A percentile compares a stretch with the other conserved stretches of the same genome.
These are phyloP conservation scores for Favolaschia claudopus DNA, from an alignment of 768 basidiomycete genomes.

Conservation along the genomic window DNA sequence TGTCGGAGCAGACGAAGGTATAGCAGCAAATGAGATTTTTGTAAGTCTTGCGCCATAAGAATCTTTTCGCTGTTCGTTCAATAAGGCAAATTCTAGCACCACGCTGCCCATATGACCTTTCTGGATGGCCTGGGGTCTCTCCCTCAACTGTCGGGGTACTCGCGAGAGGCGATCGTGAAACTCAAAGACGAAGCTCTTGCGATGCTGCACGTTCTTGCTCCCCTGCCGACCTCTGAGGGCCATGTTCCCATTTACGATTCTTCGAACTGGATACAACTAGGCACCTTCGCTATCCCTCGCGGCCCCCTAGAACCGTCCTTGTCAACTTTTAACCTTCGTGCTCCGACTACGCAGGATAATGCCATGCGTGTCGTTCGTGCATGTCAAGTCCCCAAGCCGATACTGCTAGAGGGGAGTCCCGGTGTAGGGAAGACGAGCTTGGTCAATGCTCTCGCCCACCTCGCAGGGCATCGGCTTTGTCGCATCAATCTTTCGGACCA, in stretches of 20 bases:
- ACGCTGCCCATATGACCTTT: slow-evolving; percentile 92
- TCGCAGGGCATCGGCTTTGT: slow-evolving; percentile 79
- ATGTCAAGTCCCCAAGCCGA: slow-evolving; percentile 88
- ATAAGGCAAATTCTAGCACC: slow-evolving; percentile 63
- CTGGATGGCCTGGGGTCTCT: slow-evolving; percentile 88
- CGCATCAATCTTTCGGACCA: slow-evolving; percentile 99
- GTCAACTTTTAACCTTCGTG: slow-evolving; percentile 78
- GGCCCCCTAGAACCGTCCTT: slow-evolving; percentile 52
- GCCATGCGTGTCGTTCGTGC: slow-evolving; percentile 89
- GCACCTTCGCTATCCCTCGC: slow-evolving; percentile 73
- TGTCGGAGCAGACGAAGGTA: slow-evolving; percentile 34
- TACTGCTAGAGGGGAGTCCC: slow-evolving; percentile 95
- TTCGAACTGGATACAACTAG: slow-evolving; percentile 59
- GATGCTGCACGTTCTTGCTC: slow-evolving; percentile 65
- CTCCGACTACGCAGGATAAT: slow-evolving; percentile 90
- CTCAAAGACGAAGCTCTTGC: slow-evolving; percentile 65
- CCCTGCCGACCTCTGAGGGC: slow-evolving; percentile 44
- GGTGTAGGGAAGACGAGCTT: slow-evolving; percentile 98
- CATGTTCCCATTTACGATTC: slow-evolving; percentile 43
- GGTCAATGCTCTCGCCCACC: slow-evolving; percentile 83
- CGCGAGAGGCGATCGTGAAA: slow-evolving; percentile 61
- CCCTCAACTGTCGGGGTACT: slow-evolving; percentile 73
- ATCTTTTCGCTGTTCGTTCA: background rate
- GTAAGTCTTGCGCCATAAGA: slow-evolving; percentile 62
- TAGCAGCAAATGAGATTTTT: slow-evolving; percentile 65